phyloP scores from a whole-genome alignment of 352 stramenopile genomes.

The Elongisporangium prolatum region DNA sequence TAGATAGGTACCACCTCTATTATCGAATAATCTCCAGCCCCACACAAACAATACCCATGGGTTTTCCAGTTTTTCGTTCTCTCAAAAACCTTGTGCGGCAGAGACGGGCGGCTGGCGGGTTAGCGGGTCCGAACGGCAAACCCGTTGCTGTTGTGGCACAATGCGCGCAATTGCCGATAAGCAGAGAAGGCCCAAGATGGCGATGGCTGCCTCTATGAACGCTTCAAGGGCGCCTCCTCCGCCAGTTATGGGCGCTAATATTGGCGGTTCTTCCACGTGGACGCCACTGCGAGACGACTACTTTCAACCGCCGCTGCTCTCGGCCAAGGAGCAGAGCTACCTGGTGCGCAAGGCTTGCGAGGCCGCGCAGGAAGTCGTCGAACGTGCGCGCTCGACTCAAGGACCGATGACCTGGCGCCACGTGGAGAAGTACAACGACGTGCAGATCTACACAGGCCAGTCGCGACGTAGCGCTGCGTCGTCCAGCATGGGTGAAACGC shows the following conservation, averaged over 20 bases:
- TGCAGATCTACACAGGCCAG: constrained; percentile 72
- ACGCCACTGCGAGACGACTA: constrained; percentile 71
- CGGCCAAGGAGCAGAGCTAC: constrained; percentile 59
- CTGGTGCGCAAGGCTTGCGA: constrained; percentile 80
- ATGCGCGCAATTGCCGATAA: neutral
- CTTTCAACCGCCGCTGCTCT: constrained; percentile 68
- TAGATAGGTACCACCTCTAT: neutral
- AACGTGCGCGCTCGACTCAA: constrained; percentile 52
- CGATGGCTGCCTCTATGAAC: neutral
- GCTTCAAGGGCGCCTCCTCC: neutral
- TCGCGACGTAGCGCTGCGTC: constrained; percentile 21
- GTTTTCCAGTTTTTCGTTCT: neutral
- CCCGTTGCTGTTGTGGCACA: neutral
- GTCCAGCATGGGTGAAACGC: neutral
- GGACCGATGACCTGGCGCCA: constrained; percentile 72
- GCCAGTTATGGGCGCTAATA: constrained; percentile 3
- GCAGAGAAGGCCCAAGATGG: neutral
- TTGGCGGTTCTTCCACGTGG: constrained; percentile 26
- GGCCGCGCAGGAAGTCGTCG: constrained; percentile 71
- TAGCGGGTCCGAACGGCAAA: neutral
- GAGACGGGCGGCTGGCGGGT: neutral
- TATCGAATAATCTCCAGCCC: neutral
- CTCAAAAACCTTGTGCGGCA: neutral
- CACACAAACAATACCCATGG: neutral
- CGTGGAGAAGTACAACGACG: constrained; percentile 67